A percentile compares a stretch with the other conserved stretches of the same genome.
phyloP scores from a whole-genome alignment of 371 early-diverging fungal genomes.

The Mucor sp. region DNA sequence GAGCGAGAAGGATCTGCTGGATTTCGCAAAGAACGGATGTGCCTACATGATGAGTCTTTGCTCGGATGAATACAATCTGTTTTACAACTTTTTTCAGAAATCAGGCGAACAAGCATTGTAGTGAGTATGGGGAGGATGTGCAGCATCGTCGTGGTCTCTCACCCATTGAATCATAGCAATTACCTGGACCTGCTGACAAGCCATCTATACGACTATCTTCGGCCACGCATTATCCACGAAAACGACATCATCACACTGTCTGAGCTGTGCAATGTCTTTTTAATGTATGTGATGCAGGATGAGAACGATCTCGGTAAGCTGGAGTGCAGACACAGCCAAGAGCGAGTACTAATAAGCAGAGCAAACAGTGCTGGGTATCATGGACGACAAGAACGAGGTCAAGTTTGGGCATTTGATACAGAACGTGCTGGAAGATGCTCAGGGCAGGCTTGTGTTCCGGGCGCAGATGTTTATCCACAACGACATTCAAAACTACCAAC shows the following conservation, averaged over 20 bases:
- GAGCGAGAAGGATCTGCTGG: conserved; percentile 55
- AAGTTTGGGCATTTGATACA: conserved; percentile 73
- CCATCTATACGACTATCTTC: conserved; percentile 80
- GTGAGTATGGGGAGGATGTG: no score
- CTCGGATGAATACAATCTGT: conserved; percentile 79
- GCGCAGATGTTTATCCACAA: conserved; percentile 79
- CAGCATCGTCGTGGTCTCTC: no score
- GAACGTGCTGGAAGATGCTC: conserved; percentile 83
- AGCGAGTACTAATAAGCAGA: neutral
- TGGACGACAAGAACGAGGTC: conserved; percentile 43
- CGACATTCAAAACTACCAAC: conserved; percentile 78
- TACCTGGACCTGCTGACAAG: conserved; percentile 69
- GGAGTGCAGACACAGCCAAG: neutral
- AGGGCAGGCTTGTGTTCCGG: conserved; percentile 81
- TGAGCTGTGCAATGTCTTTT: conserved; percentile 78
- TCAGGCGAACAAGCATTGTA: conserved; percentile 62
- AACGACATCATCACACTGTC: conserved; percentile 76
- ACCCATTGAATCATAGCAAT: conserved; percentile 38
- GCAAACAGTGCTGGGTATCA: conserved; percentile 8
- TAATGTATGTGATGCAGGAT: conserved; percentile 62
- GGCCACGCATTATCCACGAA: conserved; percentile 87
- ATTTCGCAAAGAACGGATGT: conserved; percentile 79
- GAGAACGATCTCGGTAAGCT: conserved; percentile 26
- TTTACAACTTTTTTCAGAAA: conserved; percentile 71
- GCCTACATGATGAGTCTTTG: conserved; percentile 80